Evolutionary conservation across 768 basidiomycete genomes (phyloP).

Genomic region (Naganishia antarctica): DNA sequence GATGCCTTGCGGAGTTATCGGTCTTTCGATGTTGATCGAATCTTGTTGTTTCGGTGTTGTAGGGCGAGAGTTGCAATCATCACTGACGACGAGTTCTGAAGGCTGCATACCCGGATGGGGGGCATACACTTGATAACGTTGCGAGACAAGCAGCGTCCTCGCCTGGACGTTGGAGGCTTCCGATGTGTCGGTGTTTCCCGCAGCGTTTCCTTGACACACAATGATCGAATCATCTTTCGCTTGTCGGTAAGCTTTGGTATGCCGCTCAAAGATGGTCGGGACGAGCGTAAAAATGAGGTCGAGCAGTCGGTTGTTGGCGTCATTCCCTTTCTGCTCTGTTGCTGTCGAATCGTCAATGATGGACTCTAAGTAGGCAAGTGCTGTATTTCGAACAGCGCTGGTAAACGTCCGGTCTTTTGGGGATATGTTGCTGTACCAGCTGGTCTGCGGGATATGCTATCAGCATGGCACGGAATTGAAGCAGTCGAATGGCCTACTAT

Average conservation of each 20-base stretch:
- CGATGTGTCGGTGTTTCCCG: not conserved
- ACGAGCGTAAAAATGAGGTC: constrained; percentile 34
- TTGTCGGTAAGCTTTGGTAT: constrained; percentile 21
- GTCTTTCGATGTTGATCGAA: not conserved
- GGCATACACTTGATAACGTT: not conserved
- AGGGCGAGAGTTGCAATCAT: not conserved
- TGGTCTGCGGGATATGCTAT: constrained; percentile 6
- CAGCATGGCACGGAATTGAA: not conserved
- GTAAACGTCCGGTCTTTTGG: constrained; percentile 37
- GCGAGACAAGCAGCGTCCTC: not conserved
- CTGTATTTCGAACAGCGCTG: constrained; percentile 35
- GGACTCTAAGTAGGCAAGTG: constrained; percentile 30
- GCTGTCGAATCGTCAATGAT: constrained; percentile 1
- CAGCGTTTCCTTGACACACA: not conserved
- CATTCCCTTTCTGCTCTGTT: constrained; percentile 25
- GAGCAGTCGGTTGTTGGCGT: constrained; percentile 13
- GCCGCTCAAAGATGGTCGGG: constrained; percentile 34
- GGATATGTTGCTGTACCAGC: constrained; percentile 41
- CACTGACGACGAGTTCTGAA: not conserved
- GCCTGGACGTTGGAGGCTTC: not conserved
- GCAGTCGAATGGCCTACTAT: not conserved
- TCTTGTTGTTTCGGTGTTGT: not conserved
- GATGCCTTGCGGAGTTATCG: constrained; percentile 7
- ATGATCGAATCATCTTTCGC: constrained; percentile 11
- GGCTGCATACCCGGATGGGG: constrained; percentile 9